These are phyloP conservation scores for Collybiopsis luxurians DNA, from an alignment of 768 basidiomycete species.

Conservation along the genomic window DNA sequence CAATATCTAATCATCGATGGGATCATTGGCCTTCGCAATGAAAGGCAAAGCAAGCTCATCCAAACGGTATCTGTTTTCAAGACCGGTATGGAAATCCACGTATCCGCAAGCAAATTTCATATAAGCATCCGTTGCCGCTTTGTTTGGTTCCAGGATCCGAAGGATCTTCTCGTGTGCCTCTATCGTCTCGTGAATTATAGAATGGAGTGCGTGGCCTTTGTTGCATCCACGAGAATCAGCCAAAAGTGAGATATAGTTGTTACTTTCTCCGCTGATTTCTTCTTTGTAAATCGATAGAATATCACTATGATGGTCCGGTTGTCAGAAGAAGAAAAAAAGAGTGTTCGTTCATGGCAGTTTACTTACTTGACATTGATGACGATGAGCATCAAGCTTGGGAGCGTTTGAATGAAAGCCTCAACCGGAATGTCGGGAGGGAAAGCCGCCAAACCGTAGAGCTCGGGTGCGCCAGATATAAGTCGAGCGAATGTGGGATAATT, in stretches of 20 bases:
- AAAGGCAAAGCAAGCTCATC: too few species aligned
- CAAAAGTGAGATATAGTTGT: slow-evolving; percentile 20
- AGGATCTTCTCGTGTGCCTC: slow-evolving; percentile 19
- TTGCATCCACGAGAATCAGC: slow-evolving; percentile 20
- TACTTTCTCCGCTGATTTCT: slow-evolving; percentile 29
- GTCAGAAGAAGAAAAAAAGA: too few species aligned
- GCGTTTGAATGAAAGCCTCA: slow-evolving; percentile 30
- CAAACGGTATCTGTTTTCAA: too few species aligned
- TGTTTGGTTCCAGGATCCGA: slow-evolving; percentile 19
- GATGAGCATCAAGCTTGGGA: slow-evolving; percentile 31
- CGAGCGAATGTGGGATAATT: slow-evolving; percentile 20
- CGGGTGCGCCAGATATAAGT: slow-evolving; percentile 29
- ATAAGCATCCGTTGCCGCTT: slow-evolving; percentile 15
- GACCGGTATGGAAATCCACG: slow-evolving; percentile 13
- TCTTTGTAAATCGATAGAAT: slow-evolving; percentile 41
- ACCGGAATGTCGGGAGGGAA: slow-evolving; percentile 31
- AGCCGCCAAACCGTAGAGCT: slow-evolving; percentile 31
- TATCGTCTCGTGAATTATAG: slow-evolving; percentile 22
- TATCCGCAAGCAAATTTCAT: slow-evolving; percentile 17
- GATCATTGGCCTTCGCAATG: too few species aligned
- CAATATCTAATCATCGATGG: too few species aligned
- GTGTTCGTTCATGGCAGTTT: too few species aligned
- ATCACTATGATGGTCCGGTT: slow-evolving; percentile 26
- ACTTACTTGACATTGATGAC: slow-evolving; percentile 36
- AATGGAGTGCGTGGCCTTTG: slow-evolving; percentile 24